Evolutionary conservation across 2,329 filamentous ascomycete genomes (phyloP).

Genomic region (Fusarium sp.): DNA sequence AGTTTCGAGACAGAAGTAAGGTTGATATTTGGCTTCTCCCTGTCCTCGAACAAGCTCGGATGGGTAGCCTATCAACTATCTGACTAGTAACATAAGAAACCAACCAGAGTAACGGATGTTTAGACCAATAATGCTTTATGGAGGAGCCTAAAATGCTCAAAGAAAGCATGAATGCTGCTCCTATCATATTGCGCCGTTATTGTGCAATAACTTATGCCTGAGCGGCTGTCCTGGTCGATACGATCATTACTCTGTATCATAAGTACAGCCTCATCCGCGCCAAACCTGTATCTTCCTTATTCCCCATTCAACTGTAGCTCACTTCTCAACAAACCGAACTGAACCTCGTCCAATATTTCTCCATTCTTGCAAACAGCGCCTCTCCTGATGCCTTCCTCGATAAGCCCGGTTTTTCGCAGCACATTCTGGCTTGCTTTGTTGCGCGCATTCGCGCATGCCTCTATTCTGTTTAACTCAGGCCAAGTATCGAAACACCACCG

Average conservation of each 20-base stretch:
- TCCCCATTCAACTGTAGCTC: slow-evolving; percentile 43
- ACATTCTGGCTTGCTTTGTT: slow-evolving; percentile 60
- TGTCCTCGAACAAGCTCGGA: too few relatives aligned
- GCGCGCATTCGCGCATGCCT: slow-evolving; percentile 53
- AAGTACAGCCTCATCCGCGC: background rate
- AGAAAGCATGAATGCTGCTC: background rate
- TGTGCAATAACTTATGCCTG: background rate
- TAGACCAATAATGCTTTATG: background rate
- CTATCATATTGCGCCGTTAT: background rate
- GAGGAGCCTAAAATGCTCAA: background rate
- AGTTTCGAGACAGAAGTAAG: too few relatives aligned
- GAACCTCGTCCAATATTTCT: slow-evolving; percentile 51
- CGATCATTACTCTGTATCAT: background rate
- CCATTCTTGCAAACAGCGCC: slow-evolving; percentile 59
- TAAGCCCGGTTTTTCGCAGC: slow-evolving; percentile 58
- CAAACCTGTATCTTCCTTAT: background rate
- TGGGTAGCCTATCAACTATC: too few relatives aligned
- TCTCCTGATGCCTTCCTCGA: slow-evolving; percentile 58
- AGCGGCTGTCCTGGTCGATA: background rate
- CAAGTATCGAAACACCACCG: slow-evolving; percentile 60
- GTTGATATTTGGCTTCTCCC: too few relatives aligned
- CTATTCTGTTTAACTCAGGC: slow-evolving; percentile 56
- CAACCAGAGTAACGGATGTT: too few relatives aligned
- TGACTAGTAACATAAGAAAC: too few relatives aligned
- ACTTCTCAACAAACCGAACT: slow-evolving; percentile 56